These are phyloP conservation scores for Saprolegnia diclina DNA, from an alignment of 352 stramenopile species.

Conservation along the genomic window DNA sequence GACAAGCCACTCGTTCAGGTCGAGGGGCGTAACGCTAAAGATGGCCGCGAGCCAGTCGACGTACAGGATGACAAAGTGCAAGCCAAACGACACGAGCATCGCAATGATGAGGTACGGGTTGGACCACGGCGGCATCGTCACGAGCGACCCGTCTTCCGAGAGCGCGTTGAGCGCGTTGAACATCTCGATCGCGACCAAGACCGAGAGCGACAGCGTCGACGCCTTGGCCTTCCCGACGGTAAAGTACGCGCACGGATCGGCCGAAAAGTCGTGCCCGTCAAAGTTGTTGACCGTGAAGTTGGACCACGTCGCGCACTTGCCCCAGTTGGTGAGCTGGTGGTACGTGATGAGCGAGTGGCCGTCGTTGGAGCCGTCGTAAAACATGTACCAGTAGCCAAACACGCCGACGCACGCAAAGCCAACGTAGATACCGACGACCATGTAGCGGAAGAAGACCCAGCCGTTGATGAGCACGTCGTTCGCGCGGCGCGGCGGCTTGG, in stretches of 20 bases:
- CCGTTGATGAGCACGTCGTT: conserved; percentile 97
- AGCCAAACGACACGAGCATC: conserved; percentile 89
- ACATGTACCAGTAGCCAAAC: conserved; percentile 94
- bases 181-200: conserved; percentile 94
- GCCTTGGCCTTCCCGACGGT: conserved; percentile 88
- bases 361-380: conserved; percentile 85
- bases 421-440: conserved; percentile 93
- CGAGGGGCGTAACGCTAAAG: conserved; percentile 90
- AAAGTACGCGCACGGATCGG: conserved; percentile 90
- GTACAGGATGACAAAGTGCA: conserved; percentile 94
- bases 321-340: conserved; percentile 86
- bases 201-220: conserved; percentile 90
- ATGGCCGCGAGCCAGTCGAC: conserved; percentile 89
- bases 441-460: conserved; percentile 98
- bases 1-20: conserved; percentile 89
- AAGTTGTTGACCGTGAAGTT: conserved; percentile 91
- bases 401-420: conserved; percentile 87
- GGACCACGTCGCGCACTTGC: conserved; percentile 86
- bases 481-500: conserved; percentile 89
- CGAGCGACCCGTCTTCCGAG: conserved; percentile 86
- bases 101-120: conserved; percentile 93
- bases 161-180: conserved; percentile 94
- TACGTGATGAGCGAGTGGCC: conserved; percentile 88
- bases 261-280: conserved; percentile 84
- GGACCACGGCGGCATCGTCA: conserved; percentile 90